These are phyloP conservation scores for Saccharomycopsis lassenensis DNA, from an alignment of 805 yeast genomes.

Conservation along the genomic window DNA sequence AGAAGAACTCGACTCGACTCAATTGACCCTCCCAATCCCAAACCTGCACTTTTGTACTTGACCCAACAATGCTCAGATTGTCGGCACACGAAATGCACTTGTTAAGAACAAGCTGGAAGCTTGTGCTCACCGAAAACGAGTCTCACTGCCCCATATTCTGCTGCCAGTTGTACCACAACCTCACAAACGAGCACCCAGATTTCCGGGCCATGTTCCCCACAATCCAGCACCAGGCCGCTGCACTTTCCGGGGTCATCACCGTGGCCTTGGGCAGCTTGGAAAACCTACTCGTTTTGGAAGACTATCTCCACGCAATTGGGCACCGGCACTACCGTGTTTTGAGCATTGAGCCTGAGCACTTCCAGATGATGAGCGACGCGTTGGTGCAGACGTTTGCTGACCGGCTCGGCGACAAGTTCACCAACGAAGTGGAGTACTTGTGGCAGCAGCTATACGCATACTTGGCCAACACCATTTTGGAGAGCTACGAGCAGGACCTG, in stretches of 20 bases:
- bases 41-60: too few relatives aligned
- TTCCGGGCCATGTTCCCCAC: slow-evolving; percentile 45
- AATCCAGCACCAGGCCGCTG: slow-evolving; percentile 49
- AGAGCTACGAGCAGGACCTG: slow-evolving; percentile 10
- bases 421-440: slow-evolving; percentile 18
- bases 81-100: slow-evolving; percentile 25
- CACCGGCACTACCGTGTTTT: slow-evolving; percentile 45
- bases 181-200: slow-evolving; percentile 35
- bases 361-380: slow-evolving; percentile 51
- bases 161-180: slow-evolving; percentile 45
- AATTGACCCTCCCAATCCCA: too few relatives aligned
- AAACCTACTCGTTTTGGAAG: slow-evolving; percentile 37
- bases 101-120: slow-evolving; percentile 29
- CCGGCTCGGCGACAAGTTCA: slow-evolving; percentile 28
- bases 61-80: slow-evolving; percentile 3
- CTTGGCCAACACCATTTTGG: slow-evolving; percentile 21
- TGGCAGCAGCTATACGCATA: slow-evolving; percentile 25
- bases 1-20: too few relatives aligned
- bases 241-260: slow-evolving; percentile 51
- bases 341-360: slow-evolving; percentile 45
- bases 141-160: slow-evolving; percentile 31
- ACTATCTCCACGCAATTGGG: slow-evolving; percentile 40
- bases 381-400: slow-evolving; percentile 47
- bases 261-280: slow-evolving; percentile 45
- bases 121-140: slow-evolving; percentile 27